Evolutionary conservation across 768 basidiomycete species (phyloP).

Genomic region (Amylocystis lapponica): DNA sequence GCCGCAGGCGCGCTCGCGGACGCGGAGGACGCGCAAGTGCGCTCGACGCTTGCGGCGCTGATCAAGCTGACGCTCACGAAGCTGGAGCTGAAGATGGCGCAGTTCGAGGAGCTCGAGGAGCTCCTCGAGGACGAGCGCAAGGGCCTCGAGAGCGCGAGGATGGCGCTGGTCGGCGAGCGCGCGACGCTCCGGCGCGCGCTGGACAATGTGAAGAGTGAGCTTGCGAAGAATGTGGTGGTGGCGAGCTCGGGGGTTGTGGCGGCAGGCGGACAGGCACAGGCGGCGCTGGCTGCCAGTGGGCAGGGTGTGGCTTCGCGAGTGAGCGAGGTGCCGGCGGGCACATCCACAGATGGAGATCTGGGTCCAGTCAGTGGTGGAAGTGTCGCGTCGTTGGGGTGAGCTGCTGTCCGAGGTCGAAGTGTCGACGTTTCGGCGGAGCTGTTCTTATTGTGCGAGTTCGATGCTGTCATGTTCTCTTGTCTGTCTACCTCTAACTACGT

Average conservation of each 20-base stretch:
- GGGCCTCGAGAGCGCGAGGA: constrained; percentile 74
- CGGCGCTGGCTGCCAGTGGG: constrained; percentile 47
- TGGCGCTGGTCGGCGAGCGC: constrained; percentile 77
- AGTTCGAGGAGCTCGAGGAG: constrained; percentile 93
- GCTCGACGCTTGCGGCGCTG: constrained; percentile 70
- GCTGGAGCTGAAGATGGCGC: constrained; percentile 89
- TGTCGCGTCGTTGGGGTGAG: constrained; percentile 12
- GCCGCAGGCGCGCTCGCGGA: constrained; percentile 77
- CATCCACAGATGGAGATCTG: constrained; percentile 42
- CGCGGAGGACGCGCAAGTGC: constrained; percentile 79
- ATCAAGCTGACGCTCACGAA: constrained; percentile 84
- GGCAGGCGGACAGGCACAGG: constrained; percentile 29
- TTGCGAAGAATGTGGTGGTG: constrained; percentile 41
- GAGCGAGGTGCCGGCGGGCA: constrained; percentile 43
- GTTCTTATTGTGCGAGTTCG: too few relatives aligned
- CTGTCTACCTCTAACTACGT: too few relatives aligned
- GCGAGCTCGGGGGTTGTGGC: constrained; percentile 17
- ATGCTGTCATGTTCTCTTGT: too few relatives aligned
- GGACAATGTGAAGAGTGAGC: constrained; percentile 60
- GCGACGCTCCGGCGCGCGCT: constrained; percentile 64
- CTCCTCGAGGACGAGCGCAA: constrained; percentile 87
- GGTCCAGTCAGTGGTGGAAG: constrained; percentile 52
- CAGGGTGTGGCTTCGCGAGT: constrained; percentile 58
- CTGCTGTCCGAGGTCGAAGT: too few relatives aligned
- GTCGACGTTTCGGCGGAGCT: too few relatives aligned